Conservation (phyloP, 108 stramenopile species). For the Skeletonema marinoi region DNA sequence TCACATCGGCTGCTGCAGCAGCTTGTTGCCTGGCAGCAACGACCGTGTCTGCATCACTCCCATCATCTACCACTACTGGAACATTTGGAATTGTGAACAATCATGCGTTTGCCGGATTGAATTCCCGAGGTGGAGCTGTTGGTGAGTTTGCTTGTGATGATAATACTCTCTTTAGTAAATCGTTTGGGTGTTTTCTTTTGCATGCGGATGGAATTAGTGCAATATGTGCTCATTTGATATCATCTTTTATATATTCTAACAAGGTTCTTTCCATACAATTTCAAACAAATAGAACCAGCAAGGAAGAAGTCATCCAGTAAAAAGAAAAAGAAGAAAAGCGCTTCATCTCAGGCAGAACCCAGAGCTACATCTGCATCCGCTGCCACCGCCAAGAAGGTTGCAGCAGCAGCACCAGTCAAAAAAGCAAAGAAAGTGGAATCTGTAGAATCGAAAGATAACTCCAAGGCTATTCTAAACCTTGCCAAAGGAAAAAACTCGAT, state of each 20-base stretch:
- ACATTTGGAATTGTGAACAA: conserved; percentile 16
- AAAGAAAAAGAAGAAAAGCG: conserved; percentile 36
- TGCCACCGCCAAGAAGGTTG: neutral
- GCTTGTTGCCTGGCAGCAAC: conserved; percentile 6
- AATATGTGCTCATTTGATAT: neutral
- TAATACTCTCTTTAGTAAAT: neutral
- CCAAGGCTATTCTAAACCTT: conserved; percentile 66
- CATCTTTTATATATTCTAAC: neutral
- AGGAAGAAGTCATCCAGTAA: conserved; percentile 20
- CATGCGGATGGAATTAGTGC: too few relatives aligned
- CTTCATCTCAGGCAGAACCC: neutral
- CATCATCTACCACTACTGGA: neutral
- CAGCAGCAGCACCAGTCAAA: conserved; percentile 6
- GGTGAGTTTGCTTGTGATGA: conserved; percentile 11
- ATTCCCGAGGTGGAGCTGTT: conserved; percentile 38
- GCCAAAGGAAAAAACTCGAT: conserved; percentile 60
- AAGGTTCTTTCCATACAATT: neutral
- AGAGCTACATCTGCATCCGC: neutral
- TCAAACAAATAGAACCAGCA: conserved; percentile 15
- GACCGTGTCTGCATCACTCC: conserved; percentile 4
- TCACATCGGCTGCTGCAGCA: conserved; percentile 26
- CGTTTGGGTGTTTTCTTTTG: too few relatives aligned
- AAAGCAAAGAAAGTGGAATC: conserved; percentile 8
- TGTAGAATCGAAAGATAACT: conserved; percentile 46
- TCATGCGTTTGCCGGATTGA: conserved; percentile 30